phyloP scores from a whole-genome alignment of 345 rosid species.

The Eucalyptus decipiens region DNA sequence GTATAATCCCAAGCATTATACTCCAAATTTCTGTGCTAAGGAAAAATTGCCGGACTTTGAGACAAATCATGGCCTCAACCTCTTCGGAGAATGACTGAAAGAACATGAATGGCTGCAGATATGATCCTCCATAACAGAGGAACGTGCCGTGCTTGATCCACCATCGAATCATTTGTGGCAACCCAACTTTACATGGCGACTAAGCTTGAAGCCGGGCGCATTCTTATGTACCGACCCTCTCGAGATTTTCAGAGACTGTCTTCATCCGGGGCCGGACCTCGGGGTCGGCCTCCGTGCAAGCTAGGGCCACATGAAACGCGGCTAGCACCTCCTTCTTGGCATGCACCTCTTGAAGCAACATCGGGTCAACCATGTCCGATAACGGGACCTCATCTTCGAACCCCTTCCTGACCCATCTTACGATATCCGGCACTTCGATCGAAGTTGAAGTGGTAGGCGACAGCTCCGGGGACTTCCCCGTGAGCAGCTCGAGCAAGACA shows the following conservation, averaged over 20 bases:
- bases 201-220: neutral
- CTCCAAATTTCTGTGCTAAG: neutral
- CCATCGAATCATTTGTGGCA: neutral
- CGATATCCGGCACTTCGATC: constrained; percentile 61
- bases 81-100: neutral
- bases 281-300: constrained; percentile 82
- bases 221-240: constrained; percentile 42
- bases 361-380: constrained; percentile 87
- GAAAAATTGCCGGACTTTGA: neutral
- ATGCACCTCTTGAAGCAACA: constrained; percentile 82
- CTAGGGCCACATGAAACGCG: constrained; percentile 73
- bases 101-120: neutral
- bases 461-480: constrained; percentile 85
- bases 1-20: neutral
- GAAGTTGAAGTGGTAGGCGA: constrained; percentile 65
- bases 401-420: constrained; percentile 90
- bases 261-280: constrained; percentile 94
- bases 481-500: constrained; percentile 68
- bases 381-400: constrained; percentile 77
- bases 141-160: neutral
- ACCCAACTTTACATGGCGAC: neutral
- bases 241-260: constrained; percentile 75
- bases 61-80: neutral
- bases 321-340: constrained; percentile 89
- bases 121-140: neutral